Evolutionary conservation across 768 basidiomycete genomes (phyloP), one percentile per base, ranked within the genome.

Genomic region (Trametes sanguinea): DNA sequence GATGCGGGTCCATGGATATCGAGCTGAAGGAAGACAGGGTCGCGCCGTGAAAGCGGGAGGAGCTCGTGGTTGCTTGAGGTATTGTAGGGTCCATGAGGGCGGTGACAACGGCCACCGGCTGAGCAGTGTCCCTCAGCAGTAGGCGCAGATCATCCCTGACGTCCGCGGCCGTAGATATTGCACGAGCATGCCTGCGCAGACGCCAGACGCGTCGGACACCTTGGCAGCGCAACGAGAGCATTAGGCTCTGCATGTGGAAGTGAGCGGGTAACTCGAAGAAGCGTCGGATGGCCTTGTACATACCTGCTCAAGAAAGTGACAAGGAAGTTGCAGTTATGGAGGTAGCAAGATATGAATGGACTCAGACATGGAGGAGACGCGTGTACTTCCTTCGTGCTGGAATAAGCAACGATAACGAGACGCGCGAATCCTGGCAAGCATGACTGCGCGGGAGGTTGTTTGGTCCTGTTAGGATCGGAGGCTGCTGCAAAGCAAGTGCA

Each of bases 21-120:
- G 94, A 94, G 22, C 93, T 86, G 72, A 98, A 94, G 0, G 94
- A 96, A 8, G 95, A 95, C 35, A 98, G 80, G 1, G 95, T 98
- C 22, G 94, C 94, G 66, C 95, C 95, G 73, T 97, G 95, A 69
- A 83, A 93, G 9, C 60, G 66, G 6, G 67, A 47, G 43, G 22
- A 30, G 50, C 7, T 32, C 39, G 55, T 7, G 8, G 48, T 4
- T 9, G 54, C 37, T 17, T 37, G 6, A 22, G 60, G 37, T 3
- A 50, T 45, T 16, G 30, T 51, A 6, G 80, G 84, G 50, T 64
- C 63, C 77, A 89, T 81, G 67, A 81, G 74, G 1, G 91, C 84
- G 2, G 94, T 92, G 65, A 95, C 84, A 57, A 96, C 86, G 2
- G 92, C 90, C 39, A 96, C 94, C 7, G 92, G 88, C 73, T 97